Percentiles rank a stretch among this genome's conserved stretches.
Evolutionary conservation across 495 filamentous ascomycete species (phyloP).

Genomic region (Parathielavia hyrcaniae): DNA sequence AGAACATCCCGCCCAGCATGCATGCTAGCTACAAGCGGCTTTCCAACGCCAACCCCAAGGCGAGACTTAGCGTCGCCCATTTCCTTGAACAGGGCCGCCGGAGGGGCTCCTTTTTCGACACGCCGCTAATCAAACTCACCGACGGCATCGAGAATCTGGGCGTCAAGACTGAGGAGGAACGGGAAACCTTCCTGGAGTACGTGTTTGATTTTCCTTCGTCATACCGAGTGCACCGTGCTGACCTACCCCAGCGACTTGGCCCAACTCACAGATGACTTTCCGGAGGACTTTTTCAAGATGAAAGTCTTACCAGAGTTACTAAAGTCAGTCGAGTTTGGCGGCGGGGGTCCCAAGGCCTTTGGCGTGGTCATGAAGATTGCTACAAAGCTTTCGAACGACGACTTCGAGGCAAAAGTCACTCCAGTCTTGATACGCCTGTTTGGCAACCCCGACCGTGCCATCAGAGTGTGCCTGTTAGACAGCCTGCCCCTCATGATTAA

Average conservation of each 20-base stretch:
- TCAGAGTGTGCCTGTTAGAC: constrained; percentile 86
- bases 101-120: constrained; percentile 83
- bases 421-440: constrained; percentile 86
- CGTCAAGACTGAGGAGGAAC: constrained; percentile 74
- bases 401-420: constrained; percentile 77
- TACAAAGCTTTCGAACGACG: constrained; percentile 75
- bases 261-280: constrained; percentile 82
- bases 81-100: constrained; percentile 87
- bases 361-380: constrained; percentile 82
- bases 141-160: constrained; percentile 89
- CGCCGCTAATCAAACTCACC: constrained; percentile 79
- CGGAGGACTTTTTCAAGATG: constrained; percentile 95
- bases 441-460: constrained; percentile 81
- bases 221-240: constrained; percentile 15
- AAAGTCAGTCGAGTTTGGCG: constrained; percentile 95
- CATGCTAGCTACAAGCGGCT: constrained; percentile 83
- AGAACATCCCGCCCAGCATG: constrained; percentile 81
- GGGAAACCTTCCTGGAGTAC: constrained; percentile 78
- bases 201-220: constrained; percentile 29
- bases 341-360: constrained; percentile 90
- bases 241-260: constrained; percentile 63
- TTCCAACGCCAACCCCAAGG: constrained; percentile 79
- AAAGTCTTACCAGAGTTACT: constrained; percentile 93
- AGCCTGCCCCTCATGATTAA: constrained; percentile 89
- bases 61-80: constrained; percentile 71